phyloP scores from a whole-genome alignment of 768 basidiomycete genomes.

The Auricularia auricula-judae region DNA sequence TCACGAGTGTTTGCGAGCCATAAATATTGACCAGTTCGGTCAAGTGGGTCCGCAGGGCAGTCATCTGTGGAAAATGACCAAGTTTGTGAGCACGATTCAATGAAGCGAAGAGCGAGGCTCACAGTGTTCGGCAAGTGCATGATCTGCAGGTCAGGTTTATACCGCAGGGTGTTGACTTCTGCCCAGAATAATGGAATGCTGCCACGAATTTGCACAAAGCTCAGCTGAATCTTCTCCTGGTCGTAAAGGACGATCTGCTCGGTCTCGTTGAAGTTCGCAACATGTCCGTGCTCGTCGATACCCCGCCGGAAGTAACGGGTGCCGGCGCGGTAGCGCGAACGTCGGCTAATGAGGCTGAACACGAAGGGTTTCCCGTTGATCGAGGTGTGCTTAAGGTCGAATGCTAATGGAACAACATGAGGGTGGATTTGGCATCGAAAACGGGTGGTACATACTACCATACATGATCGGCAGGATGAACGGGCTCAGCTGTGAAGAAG shows the following conservation, averaged over 20 bases:
- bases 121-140: conserved; percentile 90
- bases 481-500: conserved; percentile 51
- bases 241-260: conserved; percentile 87
- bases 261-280: conserved; percentile 97
- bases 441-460: conserved; percentile 58
- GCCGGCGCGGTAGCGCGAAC: conserved; percentile 88
- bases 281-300: conserved; percentile 78
- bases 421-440: conserved; percentile 1
- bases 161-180: conserved; percentile 88
- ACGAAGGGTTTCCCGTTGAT: conserved; percentile 73
- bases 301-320: conserved; percentile 96
- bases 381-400: conserved; percentile 67
- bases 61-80: conserved; percentile 32
- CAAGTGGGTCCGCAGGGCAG: conserved; percentile 65
- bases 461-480: conserved; percentile 91
- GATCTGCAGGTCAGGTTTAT: conserved; percentile 91
- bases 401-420: conserved; percentile 38
- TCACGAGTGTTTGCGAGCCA: conserved; percentile 71
- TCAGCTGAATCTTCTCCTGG: conserved; percentile 32
- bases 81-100: background rate
- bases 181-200: conserved; percentile 95
- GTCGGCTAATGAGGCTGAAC: conserved; percentile 82
- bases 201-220: conserved; percentile 89
- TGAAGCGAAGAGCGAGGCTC: conserved; percentile 14
- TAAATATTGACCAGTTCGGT: conserved; percentile 62